Evolutionary conservation across 345 rosid genomes (phyloP).

Genomic region (Trapa incisa): DNA sequence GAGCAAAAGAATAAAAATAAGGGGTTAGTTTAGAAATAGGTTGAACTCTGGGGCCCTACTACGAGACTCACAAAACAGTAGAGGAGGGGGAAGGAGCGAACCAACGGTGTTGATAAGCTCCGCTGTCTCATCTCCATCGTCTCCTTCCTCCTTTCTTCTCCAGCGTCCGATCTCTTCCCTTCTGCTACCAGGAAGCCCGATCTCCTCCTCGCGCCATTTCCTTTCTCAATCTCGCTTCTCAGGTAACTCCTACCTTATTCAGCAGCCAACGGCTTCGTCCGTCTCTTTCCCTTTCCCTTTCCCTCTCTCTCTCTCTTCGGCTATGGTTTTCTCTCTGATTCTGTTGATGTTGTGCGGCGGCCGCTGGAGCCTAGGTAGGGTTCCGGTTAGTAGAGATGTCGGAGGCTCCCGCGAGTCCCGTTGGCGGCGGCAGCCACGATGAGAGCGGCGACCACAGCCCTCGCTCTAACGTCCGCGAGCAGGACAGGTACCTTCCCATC

Average conservation of each 20-base stretch:
- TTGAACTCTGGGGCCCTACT: no score
- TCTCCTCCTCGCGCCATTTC: slow-evolving; percentile 8
- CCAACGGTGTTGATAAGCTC: slow-evolving; percentile 23
- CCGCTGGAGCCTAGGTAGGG: no score
- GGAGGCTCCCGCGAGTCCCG: slow-evolving; percentile 52
- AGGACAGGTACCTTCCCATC: slow-evolving; percentile 82
- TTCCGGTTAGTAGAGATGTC: slow-evolving; percentile 17
- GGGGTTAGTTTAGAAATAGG: no score
- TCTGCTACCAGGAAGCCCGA: slow-evolving; percentile 40
- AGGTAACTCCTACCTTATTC: neutral
- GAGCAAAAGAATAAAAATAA: no score
- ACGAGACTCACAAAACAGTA: no score
- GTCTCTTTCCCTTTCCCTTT: neutral
- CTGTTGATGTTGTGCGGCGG: neutral
- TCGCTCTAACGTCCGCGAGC: slow-evolving; percentile 67
- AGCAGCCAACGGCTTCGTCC: neutral
- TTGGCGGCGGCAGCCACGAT: slow-evolving; percentile 57
- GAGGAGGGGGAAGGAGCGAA: neutral
- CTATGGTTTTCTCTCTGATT: slow-evolving; percentile 4
- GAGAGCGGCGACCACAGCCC: slow-evolving; percentile 93
- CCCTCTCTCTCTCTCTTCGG: neutral
- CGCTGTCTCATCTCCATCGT: slow-evolving; percentile 42
- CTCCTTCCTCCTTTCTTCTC: slow-evolving; percentile 51
- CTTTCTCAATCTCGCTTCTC: neutral
- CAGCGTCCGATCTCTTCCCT: slow-evolving; percentile 82